Evolutionary conservation across 371 early-diverging fungal genomes (phyloP), one percentile per base, ranked within the genome.

Genomic region (Mucor piriformis): DNA sequence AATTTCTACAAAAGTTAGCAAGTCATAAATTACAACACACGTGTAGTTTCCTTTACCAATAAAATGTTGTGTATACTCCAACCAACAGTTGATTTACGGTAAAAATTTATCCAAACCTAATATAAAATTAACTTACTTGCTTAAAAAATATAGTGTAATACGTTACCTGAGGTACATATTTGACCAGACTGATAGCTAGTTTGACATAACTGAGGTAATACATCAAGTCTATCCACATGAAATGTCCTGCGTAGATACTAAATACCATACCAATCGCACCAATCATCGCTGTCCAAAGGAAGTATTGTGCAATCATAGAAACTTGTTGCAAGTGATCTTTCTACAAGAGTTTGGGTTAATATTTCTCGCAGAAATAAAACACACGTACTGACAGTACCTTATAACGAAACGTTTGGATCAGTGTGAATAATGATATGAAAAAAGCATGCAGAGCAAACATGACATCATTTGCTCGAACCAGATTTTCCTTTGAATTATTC

Each of bases 11-110:
- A 40, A n/a, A n/a, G n/a, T n/a, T n/a, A n/a, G n/a, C n/a, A n/a
- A n/a, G n/a, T n/a, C n/a, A n/a, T n/a, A n/a, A n/a, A n/a, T n/a
- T n/a, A n/a, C n/a, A n/a, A n/a, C n/a, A n/a, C n/a, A n/a, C n/a
- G n/a, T n/a, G n/a, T n/a, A n/a, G n/a, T n/a, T n/a, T n/a, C n/a
- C n/a, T 21, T 65, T 73, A 79, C 82, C 54, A 96, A 74, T 11
- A 97, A 63, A 53, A 95, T 93, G 59, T 94, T 96, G 51, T 88
- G 84, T 33, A 96, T 94, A 50, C 90, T 89, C 97, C 97, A 97
- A 0, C 98, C 98, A 4, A 82, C 80, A 0, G 98, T 97, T 2
- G 94, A 94, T 69, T 90, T 80, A 16, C 90, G 78, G 24, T 63
- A 50, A 57, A 72, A 90, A 56, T 97, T 96, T 49, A 93, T 57